A percentile compares a stretch with the other conserved stretches of the same genome.
These are phyloP conservation scores for Truncatella angustata DNA, from an alignment of 2,329 filamentous ascomycete genomes.

Conservation along the genomic window DNA sequence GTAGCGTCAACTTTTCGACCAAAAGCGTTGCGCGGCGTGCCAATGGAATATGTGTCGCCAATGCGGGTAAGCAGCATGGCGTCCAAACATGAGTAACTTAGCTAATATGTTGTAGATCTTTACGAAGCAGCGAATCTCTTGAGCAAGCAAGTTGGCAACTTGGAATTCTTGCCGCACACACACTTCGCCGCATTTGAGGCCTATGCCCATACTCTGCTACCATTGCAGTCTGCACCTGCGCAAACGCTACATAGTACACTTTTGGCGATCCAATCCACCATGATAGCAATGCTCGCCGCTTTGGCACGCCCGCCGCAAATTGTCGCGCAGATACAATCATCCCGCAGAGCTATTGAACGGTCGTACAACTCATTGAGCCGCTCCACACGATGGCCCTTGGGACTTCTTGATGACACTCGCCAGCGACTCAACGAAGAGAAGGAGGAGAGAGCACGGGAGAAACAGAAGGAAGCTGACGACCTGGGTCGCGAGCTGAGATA, in stretches of 20 bases:
- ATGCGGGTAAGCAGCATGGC: constrained; percentile 50
- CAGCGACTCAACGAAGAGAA: constrained; percentile 80
- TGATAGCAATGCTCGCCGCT: constrained; percentile 75
- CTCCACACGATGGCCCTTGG: constrained; percentile 75
- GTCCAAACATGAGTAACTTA: background rate
- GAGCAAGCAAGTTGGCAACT: constrained; percentile 48
- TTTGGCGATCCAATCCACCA: constrained; percentile 78
- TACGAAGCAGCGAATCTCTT: constrained; percentile 61
- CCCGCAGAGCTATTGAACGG: constrained; percentile 75
- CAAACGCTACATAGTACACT: constrained; percentile 72
- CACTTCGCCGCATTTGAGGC: constrained; percentile 71
- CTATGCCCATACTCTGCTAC: constrained; percentile 65
- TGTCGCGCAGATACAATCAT: constrained; percentile 71
- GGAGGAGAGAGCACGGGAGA: constrained; percentile 72
- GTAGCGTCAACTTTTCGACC: constrained; percentile 78
- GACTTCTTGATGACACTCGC: constrained; percentile 82
- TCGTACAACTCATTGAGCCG: constrained; percentile 72
- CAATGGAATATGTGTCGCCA: constrained; percentile 67
- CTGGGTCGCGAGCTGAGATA: constrained; percentile 83
- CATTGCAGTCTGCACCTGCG: constrained; percentile 71
- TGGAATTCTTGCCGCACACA: constrained; percentile 65
- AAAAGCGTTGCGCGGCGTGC: constrained; percentile 78
- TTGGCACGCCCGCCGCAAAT: constrained; percentile 77
- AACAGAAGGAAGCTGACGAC: constrained; percentile 67
- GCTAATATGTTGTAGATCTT: constrained; percentile 55